Conservation (phyloP, 129 eudicot genomes). For the Artemisia annua region DNA sequence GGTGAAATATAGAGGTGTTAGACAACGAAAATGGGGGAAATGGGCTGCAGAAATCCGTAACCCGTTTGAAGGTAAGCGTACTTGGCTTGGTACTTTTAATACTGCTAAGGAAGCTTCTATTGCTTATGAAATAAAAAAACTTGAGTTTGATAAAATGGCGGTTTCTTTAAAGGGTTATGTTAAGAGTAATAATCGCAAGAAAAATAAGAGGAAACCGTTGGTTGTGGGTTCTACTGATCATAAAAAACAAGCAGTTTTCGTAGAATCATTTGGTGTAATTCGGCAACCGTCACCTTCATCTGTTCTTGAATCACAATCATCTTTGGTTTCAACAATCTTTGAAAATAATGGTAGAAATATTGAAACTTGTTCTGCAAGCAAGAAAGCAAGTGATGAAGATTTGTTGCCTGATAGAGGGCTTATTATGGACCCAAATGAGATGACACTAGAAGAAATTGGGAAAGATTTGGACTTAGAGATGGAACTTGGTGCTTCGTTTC, state of each 20-base stretch:
- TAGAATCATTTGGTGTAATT: constrained; percentile 40
- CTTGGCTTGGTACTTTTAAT: constrained; percentile 73
- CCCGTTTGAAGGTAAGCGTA: constrained; percentile 48
- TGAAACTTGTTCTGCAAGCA: background rate
- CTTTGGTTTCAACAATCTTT: constrained; percentile 22
- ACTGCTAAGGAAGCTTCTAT: constrained; percentile 68
- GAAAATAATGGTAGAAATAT: constrained; percentile 6
- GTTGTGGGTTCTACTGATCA: background rate
- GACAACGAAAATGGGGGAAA: constrained; percentile 85
- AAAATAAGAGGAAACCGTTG: background rate
- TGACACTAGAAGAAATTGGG: constrained; percentile 43
- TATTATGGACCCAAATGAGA: constrained; percentile 32
- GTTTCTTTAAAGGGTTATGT: constrained; percentile 3
- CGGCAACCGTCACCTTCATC: constrained; percentile 58
- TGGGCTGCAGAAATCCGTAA: constrained; percentile 93
- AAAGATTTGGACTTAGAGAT: constrained; percentile 40
- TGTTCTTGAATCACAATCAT: constrained; percentile 42
- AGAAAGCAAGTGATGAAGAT: background rate
- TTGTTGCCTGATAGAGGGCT: constrained; percentile 9
- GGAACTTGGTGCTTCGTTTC: constrained; percentile 38
- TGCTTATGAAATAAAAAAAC: constrained; percentile 58
- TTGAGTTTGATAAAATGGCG: constrained; percentile 55
- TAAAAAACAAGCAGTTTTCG: constrained; percentile 35
- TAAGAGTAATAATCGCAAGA: background rate
- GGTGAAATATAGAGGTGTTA: constrained; percentile 60